phyloP scores from a whole-genome alignment of 140 eudicot genomes.

The Erigeron philadelphicus region DNA sequence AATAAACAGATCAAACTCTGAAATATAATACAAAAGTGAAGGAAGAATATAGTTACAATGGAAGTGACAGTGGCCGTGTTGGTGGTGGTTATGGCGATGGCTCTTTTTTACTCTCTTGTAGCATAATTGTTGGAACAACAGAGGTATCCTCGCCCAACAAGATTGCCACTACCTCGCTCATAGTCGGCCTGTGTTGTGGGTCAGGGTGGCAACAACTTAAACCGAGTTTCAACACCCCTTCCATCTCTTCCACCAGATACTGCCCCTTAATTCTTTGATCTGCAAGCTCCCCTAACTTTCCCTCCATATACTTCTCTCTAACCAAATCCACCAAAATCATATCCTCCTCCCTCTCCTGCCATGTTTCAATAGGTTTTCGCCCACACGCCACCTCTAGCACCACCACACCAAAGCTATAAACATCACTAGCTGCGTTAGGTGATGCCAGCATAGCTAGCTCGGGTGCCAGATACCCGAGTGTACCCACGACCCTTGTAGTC shows the following conservation, averaged over 20 bases:
- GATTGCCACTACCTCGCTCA: constrained; percentile 61
- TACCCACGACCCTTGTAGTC: constrained; percentile 84
- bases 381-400: constrained; percentile 83
- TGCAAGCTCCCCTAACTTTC: constrained; percentile 47
- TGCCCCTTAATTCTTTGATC: constrained; percentile 68
- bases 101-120: constrained; percentile 28
- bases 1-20: constrained; percentile 4
- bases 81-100: constrained; percentile 21
- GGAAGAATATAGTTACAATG: constrained; percentile 25
- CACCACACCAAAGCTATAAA: constrained; percentile 77
- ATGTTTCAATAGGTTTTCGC: constrained; percentile 57
- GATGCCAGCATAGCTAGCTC: constrained; percentile 62
- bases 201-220: constrained; percentile 82
- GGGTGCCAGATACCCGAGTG: constrained; percentile 76
- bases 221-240: constrained; percentile 62
- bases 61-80: neutral
- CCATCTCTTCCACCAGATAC: constrained; percentile 60
- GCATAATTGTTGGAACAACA: constrained; percentile 36
- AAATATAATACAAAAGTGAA: constrained; percentile 13
- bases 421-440: constrained; percentile 67
- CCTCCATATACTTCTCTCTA: constrained; percentile 50
- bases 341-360: constrained; percentile 55
- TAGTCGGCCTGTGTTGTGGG: constrained; percentile 58
- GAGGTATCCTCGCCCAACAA: constrained; percentile 51
- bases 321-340: constrained; percentile 67